Evolutionary conservation across 768 basidiomycete species (phyloP).

Genomic region (Suillus americanus): DNA sequence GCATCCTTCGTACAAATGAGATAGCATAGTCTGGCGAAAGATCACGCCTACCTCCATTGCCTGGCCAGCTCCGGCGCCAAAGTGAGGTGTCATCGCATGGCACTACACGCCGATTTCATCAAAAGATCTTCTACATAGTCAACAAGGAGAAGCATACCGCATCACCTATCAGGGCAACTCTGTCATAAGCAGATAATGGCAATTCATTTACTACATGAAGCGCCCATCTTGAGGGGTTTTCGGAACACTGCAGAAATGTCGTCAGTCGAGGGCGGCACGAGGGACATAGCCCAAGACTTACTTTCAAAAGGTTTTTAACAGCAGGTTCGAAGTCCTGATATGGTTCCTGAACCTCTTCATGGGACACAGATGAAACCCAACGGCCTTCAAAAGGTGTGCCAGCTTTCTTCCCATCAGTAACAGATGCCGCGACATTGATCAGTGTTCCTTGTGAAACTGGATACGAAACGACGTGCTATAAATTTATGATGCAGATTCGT

Average conservation of each 20-base stretch:
- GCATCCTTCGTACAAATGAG: constrained; percentile 15
- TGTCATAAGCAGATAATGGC: constrained; percentile 33
- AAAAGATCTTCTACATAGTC: background rate
- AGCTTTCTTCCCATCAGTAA: constrained; percentile 24
- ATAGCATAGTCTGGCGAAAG: background rate
- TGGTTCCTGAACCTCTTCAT: constrained; percentile 27
- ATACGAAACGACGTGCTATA: constrained; percentile 38
- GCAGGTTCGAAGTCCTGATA: constrained; percentile 36
- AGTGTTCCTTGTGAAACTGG: constrained; percentile 34
- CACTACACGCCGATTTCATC: background rate
- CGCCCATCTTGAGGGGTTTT: constrained; percentile 39
- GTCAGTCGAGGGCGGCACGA: constrained; percentile 4
- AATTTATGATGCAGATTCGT: background rate
- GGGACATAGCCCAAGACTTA: background rate
- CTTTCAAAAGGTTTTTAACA: constrained; percentile 22
- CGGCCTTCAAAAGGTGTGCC: constrained; percentile 29
- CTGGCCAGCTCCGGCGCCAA: constrained; percentile 60
- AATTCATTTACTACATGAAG: constrained; percentile 41
- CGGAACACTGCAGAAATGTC: constrained; percentile 28
- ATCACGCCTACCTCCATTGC: constrained; percentile 47
- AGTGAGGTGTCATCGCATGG: constrained; percentile 55
- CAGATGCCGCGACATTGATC: constrained; percentile 35
- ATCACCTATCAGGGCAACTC: constrained; percentile 27
- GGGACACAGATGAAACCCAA: constrained; percentile 22
- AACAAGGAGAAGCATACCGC: background rate